Conservation (phyloP, 2,329 filamentous ascomycete genomes). For the Colletotrichum simmondsii region DNA sequence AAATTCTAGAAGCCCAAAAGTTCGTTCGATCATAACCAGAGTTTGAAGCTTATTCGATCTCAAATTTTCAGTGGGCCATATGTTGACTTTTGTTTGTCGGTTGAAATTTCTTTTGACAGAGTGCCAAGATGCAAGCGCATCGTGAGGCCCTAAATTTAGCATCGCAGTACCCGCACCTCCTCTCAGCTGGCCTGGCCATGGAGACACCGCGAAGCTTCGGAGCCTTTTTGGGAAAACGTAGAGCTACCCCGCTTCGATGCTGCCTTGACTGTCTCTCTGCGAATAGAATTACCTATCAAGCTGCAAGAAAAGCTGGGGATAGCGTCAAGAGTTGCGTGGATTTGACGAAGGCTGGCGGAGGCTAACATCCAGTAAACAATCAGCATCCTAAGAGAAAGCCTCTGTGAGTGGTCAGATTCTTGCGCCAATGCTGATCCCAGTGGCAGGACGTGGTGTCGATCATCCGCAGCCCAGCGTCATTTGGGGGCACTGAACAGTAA, state of each 20-base stretch:
- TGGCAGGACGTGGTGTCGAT: conserved; percentile 23
- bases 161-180: conserved; percentile 8
- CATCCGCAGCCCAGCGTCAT: conserved; percentile 29
- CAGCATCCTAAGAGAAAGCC: not conserved
- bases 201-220: not conserved
- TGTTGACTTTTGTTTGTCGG: not conserved
- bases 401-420: not conserved
- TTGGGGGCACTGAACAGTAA: too few species aligned
- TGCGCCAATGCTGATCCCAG: not conserved
- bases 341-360: not conserved
- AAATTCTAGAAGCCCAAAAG: not conserved
- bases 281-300: too few species aligned
- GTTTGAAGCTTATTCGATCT: not conserved
- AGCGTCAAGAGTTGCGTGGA: not conserved
- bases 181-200: not conserved
- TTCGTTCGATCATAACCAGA: not conserved
- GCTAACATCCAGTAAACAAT: not conserved
- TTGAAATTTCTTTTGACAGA: not conserved
- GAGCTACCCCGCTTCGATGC: not conserved
- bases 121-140: conserved; percentile 13
- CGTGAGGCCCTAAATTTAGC: conserved; percentile 28
- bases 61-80: not conserved
- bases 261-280: too few species aligned
- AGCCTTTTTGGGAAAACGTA: not conserved
- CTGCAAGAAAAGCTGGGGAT: not conserved